A percentile compares a stretch with the other conserved stretches of the same genome.
Conservation (phyloP, 305 asterid genomes). For the Plantago lanceolata region DNA sequence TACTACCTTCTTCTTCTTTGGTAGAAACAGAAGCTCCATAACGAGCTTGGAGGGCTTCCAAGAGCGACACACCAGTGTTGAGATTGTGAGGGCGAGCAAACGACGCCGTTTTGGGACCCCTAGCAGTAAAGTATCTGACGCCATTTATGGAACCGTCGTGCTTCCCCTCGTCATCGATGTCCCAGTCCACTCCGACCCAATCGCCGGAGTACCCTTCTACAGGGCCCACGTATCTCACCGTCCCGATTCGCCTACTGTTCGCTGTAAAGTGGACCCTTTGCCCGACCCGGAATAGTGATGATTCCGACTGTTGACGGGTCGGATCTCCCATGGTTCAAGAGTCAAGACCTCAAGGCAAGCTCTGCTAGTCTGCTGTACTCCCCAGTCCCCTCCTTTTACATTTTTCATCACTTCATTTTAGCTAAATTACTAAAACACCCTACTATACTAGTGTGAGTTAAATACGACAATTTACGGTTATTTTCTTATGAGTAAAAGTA, state of each 20-base stretch:
- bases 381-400: no score
- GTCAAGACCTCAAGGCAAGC: no score
- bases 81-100: constrained; percentile 67
- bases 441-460: no score
- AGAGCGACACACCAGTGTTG: constrained; percentile 60
- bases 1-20: constrained; percentile 93
- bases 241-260: constrained; percentile 58
- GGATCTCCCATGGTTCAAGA: no score
- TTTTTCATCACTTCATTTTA: no score
- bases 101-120: constrained; percentile 65
- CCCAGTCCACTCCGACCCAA: constrained; percentile 98
- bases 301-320: constrained; percentile 20
- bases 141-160: constrained; percentile 82
- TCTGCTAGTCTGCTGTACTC: no score
- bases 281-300: constrained; percentile 40
- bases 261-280: constrained; percentile 61
- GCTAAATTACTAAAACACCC: no score
- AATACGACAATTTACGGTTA: no score
- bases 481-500: no score
- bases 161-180: constrained; percentile 73
- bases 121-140: constrained; percentile 58
- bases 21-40: constrained; percentile 54
- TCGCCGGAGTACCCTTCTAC: constrained; percentile 65
- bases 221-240: constrained; percentile 69
- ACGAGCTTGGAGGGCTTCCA: constrained; percentile 72